Conservation (phyloP, 495 filamentous ascomycete genomes). For the Pseudomonodictys pantanalensis region DNA sequence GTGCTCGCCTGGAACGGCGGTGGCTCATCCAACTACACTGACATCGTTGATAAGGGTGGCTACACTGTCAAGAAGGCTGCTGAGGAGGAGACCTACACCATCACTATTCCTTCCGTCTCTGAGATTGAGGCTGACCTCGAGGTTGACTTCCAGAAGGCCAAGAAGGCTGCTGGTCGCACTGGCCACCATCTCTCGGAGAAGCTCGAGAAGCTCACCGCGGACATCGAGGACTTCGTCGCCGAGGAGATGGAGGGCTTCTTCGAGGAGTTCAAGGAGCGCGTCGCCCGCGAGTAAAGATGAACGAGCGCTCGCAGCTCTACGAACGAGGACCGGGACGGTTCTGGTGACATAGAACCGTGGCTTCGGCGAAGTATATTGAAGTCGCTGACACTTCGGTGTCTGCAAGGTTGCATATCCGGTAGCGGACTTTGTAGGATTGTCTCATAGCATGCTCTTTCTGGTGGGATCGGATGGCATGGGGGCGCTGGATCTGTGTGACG, state of each 20-base stretch:
- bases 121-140: constrained; percentile 27
- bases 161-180: constrained; percentile 10
- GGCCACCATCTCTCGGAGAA: constrained; percentile 29
- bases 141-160: constrained; percentile 27
- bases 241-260: constrained; percentile 69
- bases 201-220: constrained; percentile 41
- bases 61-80: constrained; percentile 42
- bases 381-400: not conserved
- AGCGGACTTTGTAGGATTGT: not conserved
- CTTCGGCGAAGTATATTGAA: not conserved
- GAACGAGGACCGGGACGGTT: not conserved
- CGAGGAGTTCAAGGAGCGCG: constrained; percentile 50
- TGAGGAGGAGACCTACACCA: constrained; percentile 25
- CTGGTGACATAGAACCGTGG: not conserved
- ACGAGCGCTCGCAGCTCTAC: not conserved
- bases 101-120: constrained; percentile 32
- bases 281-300: constrained; percentile 20
- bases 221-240: constrained; percentile 63
- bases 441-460: constrained; percentile 1
- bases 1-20: constrained; percentile 99
- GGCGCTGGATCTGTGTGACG: constrained; percentile 7
- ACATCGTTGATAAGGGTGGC: constrained; percentile 71
- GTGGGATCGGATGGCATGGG: not conserved
- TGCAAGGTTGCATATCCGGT: constrained; percentile 1
- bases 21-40: constrained; percentile 82